Base-by-base conservation (phyloP, 208 protist species). In the Trypanosoma cruzi region DNA sequence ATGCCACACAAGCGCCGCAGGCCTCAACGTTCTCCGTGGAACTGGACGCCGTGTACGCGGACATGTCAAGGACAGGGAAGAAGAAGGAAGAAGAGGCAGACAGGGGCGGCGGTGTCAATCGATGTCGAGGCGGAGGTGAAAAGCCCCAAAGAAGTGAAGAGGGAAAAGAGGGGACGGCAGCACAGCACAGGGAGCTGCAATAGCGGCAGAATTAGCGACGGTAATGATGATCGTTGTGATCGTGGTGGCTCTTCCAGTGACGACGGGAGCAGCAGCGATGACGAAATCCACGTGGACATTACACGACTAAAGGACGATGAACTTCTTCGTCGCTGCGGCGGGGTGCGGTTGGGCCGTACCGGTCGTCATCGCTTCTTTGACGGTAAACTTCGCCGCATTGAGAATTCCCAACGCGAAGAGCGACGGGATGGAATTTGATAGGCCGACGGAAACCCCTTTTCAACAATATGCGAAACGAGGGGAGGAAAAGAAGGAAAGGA, bases 321-420 rank as follows among this genome's bases (percentile, higher is more conserved):
- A 36, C 80, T 96, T 31, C 82, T 96, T 49, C 50, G 68, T 64
- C 71, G 80, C 4, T 96, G 90, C 55, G 88, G 88, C 28, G 90
- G 90, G 4, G 90, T 96, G 34, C 87, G 90, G 13, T 79, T 96
- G 22, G 90, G 90, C 3, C 83, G 90, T 22, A 86, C 85, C 3
- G 90, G 90, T 32, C 83, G 90, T 11, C 90, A 96, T 68, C 85
- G 90, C 44, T 88, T 90, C 75, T 96, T 96, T 70, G 83, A 92
- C 42, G 90, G 90, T 0, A 96, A 96, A 75, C 79, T 96, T 13
- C 72, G 76, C 32, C 90, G 90, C 64, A 88, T 93, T 57, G 81
- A 82, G 34, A 55, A 69, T 22, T 76, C 73, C 53, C 70, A 84
- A 18, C 58, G 53, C n/a, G 56, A 36, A 18, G n/a, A 61, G 40